Percentiles rank a stretch among this genome's conserved stretches.
phyloP scores from a whole-genome alignment of 495 filamentous ascomycete species.

The Hypoxylon intermedium region DNA sequence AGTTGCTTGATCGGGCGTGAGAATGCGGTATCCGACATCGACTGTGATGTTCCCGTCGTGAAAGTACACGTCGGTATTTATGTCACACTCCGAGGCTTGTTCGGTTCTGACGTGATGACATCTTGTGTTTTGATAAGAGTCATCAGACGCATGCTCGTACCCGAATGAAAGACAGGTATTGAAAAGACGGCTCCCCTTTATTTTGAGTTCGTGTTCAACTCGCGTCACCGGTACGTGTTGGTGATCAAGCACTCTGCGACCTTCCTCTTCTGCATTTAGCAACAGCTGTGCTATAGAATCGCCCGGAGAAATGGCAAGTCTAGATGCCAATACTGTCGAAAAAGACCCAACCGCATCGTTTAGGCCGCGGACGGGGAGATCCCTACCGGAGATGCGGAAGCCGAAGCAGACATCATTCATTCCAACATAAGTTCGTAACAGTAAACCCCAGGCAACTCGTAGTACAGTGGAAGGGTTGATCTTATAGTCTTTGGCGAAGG shows the following conservation, averaged over 20 bases:
- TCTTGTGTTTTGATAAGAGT: conserved; percentile 11
- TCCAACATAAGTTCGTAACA: conserved; percentile 53
- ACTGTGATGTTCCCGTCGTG: conserved; percentile 46
- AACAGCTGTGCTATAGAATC: conserved; percentile 44
- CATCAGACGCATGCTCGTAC: conserved; percentile 43
- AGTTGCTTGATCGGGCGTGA: conserved; percentile 50
- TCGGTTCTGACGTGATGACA: conserved; percentile 49
- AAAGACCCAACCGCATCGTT: conserved; percentile 52
- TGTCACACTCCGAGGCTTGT: conserved; percentile 54
- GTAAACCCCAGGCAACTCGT: conserved; percentile 56
- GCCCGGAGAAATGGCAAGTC: conserved; percentile 40
- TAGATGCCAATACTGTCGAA: conserved; percentile 49
- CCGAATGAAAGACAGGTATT: conserved; percentile 57
- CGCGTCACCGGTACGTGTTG: conserved; percentile 53
- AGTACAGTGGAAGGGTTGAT: conserved; percentile 47
- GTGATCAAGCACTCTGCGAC: conserved; percentile 44
- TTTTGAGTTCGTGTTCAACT: conserved; percentile 52
- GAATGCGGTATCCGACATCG: conserved; percentile 53
- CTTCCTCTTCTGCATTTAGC: conserved; percentile 46
- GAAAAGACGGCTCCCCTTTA: conserved; percentile 51
- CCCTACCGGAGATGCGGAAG: conserved; percentile 51
- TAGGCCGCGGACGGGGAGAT: conserved; percentile 47
- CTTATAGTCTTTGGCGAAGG: conserved; percentile 45
- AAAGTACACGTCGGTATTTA: conserved; percentile 51
- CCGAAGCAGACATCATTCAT: conserved; percentile 52